These are phyloP conservation scores for Amanita pallidorosea DNA, from an alignment of 768 basidiomycete genomes.

Conservation along the genomic window DNA sequence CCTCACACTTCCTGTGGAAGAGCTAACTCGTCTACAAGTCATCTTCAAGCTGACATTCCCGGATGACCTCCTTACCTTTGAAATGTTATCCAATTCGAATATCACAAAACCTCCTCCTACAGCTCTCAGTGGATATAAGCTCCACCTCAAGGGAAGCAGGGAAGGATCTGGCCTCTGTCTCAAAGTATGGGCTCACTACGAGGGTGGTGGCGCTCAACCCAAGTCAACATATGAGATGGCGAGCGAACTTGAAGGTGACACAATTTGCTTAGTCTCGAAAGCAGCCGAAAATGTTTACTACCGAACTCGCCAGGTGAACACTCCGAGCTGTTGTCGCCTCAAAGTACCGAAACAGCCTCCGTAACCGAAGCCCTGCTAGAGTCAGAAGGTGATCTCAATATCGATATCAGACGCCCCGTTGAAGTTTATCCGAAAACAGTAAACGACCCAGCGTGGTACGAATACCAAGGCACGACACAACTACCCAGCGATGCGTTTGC, in stretches of 20 bases:
- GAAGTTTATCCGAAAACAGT: neutral
- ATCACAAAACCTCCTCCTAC: neutral
- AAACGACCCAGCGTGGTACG: neutral
- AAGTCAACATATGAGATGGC: neutral
- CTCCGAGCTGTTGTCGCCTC: neutral
- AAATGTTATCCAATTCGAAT: conserved; percentile 4
- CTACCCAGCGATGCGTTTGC: neutral
- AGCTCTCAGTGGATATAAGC: conserved; percentile 3
- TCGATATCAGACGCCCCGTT: neutral
- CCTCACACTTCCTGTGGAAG: conserved; percentile 8
- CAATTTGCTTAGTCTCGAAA: neutral
- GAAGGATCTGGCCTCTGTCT: conserved; percentile 6
- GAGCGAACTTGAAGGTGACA: neutral
- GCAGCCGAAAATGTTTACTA: neutral
- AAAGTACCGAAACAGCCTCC: neutral
- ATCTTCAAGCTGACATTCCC: conserved; percentile 6
- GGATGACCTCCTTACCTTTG: conserved; percentile 5
- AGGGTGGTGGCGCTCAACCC: neutral
- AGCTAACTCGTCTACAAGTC: conserved; percentile 4
- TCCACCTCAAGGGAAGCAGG: conserved; percentile 6
- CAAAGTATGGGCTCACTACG: conserved; percentile 6
- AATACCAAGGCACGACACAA: neutral
- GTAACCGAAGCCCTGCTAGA: neutral
- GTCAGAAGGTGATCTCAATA: neutral
- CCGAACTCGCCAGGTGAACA: neutral